A percentile compares a stretch with the other conserved stretches of the same genome.
phyloP scores from a whole-genome alignment of 345 rosid species.

The Carallia brachiata region DNA sequence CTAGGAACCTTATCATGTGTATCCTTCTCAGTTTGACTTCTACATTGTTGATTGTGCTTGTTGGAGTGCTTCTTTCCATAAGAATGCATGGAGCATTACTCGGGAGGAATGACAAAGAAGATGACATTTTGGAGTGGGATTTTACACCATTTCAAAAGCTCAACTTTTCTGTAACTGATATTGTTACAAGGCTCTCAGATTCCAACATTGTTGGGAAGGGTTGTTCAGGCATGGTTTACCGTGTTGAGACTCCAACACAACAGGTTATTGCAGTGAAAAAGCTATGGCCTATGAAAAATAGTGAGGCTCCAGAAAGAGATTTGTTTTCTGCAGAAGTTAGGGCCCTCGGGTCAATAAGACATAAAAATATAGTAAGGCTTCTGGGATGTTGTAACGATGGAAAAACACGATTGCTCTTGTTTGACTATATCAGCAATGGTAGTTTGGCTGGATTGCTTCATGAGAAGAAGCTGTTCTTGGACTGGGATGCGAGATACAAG shows the following conservation, averaged over 20 bases:
- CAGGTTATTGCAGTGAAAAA: conserved; percentile 71
- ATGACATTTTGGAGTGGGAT: conserved; percentile 44
- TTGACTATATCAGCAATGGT: conserved; percentile 66
- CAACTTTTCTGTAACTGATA: conserved; percentile 50
- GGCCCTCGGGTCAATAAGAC: conserved; percentile 66
- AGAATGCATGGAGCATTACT: conserved; percentile 30
- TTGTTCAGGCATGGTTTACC: conserved; percentile 66
- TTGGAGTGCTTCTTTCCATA: conserved; percentile 36
- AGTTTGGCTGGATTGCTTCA: conserved; percentile 62
- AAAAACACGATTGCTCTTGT: conserved; percentile 56
- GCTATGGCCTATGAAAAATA: conserved; percentile 55
- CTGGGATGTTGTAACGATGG: conserved; percentile 64
- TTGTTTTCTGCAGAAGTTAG: conserved; percentile 66
- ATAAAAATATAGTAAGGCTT: conserved; percentile 67
- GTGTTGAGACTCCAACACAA: conserved; percentile 48
- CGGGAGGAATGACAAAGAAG: conserved; percentile 30
- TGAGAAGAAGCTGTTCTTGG: conserved; percentile 43
- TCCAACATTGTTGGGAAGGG: conserved; percentile 61
- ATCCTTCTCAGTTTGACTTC: conserved; percentile 40
- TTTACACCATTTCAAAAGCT: conserved; percentile 69
- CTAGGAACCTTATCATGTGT: conserved; percentile 36
- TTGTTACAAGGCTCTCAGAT: conserved; percentile 47
- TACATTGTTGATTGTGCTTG: conserved; percentile 33
- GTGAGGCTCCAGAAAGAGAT: conserved; percentile 51
- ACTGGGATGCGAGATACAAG: conserved; percentile 68